Evolutionary conservation across 495 filamentous ascomycete genomes (phyloP).

Genomic region (Tuber melanosporum): DNA sequence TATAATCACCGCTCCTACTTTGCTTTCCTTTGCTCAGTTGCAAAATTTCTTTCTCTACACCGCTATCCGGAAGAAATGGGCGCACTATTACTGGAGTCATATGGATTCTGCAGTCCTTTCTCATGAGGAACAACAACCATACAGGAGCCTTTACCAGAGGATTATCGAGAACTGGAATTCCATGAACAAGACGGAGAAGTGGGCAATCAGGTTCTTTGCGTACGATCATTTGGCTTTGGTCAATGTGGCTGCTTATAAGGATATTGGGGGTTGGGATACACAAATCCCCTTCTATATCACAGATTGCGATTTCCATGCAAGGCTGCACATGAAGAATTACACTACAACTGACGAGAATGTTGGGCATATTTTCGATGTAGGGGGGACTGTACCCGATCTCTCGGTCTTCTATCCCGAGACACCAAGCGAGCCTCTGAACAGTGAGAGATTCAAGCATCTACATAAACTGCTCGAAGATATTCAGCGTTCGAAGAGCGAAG

Average conservation of each 20-base stretch:
- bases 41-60: slow-evolving; percentile 56
- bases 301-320: slow-evolving; percentile 55
- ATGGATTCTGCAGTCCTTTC: slow-evolving; percentile 55
- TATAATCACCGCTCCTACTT: slow-evolving; percentile 47
- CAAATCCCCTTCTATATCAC: slow-evolving; percentile 58
- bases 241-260: slow-evolving; percentile 50
- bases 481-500: slow-evolving; percentile 42
- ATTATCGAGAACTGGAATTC: slow-evolving; percentile 46
- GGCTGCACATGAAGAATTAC: slow-evolving; percentile 51
- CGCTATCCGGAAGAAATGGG: slow-evolving; percentile 49
- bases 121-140: slow-evolving; percentile 49
- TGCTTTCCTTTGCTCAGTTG: slow-evolving; percentile 57
- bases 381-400: slow-evolving; percentile 47
- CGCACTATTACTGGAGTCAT: slow-evolving; percentile 56
- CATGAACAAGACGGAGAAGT: slow-evolving; percentile 36
- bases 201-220: slow-evolving; percentile 52
- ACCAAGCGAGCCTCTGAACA: slow-evolving; percentile 30
- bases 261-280: slow-evolving; percentile 55
- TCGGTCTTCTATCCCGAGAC: slow-evolving; percentile 46
- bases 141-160: slow-evolving; percentile 51
- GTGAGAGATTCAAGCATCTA: slow-evolving; percentile 32
- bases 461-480: slow-evolving; percentile 46
- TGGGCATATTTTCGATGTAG: slow-evolving; percentile 54
- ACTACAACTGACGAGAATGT: slow-evolving; percentile 45
- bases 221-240: slow-evolving; percentile 58